Conservation (phyloP, 495 filamentous ascomycete species). For the Wilcoxina mikolae region DNA sequence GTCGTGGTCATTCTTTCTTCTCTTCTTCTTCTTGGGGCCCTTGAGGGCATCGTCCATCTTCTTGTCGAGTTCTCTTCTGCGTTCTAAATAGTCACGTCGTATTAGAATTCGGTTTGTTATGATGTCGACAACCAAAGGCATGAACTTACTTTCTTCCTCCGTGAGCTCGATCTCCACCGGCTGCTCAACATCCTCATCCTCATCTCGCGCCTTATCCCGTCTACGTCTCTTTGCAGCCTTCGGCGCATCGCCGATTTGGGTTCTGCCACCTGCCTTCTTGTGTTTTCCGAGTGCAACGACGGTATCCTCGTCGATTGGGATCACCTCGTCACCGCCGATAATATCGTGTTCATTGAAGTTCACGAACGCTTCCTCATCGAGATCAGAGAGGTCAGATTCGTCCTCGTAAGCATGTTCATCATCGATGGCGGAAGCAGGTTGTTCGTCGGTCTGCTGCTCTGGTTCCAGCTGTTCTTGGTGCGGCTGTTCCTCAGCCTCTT, state of each 20-base stretch:
- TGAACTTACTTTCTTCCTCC: slow-evolving; percentile 35
- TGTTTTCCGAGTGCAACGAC: slow-evolving; percentile 64
- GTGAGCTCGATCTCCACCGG: slow-evolving; percentile 31
- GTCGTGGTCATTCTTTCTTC: slow-evolving; percentile 70
- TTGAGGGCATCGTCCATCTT: slow-evolving; percentile 77
- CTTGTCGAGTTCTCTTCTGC: slow-evolving; percentile 51
- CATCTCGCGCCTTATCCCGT: slow-evolving; percentile 42
- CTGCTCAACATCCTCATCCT: slow-evolving; percentile 36
- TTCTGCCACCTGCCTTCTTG: slow-evolving; percentile 53
- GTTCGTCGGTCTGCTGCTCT: slow-evolving; percentile 18
- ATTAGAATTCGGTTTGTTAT: slow-evolving; percentile 4
- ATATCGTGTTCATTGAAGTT: slow-evolving; percentile 68
- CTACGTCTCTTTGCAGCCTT: slow-evolving; percentile 51
- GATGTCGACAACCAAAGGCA: not conserved
- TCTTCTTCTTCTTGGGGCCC: slow-evolving; percentile 61
- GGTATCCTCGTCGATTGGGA: slow-evolving; percentile 79
- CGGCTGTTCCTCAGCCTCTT: too few species aligned
- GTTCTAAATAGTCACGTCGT: slow-evolving; percentile 29
- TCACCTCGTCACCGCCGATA: slow-evolving; percentile 40
- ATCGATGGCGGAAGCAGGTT: not conserved
- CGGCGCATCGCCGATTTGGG: slow-evolving; percentile 47
- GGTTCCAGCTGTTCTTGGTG: too few species aligned
- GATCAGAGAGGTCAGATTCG: slow-evolving; percentile 73
- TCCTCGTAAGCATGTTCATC: slow-evolving; percentile 28
- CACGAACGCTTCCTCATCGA: slow-evolving; percentile 87